These are phyloP conservation scores for Perkinsela sp. DNA, from an alignment of 208 protist genomes.

Conservation along the genomic window DNA sequence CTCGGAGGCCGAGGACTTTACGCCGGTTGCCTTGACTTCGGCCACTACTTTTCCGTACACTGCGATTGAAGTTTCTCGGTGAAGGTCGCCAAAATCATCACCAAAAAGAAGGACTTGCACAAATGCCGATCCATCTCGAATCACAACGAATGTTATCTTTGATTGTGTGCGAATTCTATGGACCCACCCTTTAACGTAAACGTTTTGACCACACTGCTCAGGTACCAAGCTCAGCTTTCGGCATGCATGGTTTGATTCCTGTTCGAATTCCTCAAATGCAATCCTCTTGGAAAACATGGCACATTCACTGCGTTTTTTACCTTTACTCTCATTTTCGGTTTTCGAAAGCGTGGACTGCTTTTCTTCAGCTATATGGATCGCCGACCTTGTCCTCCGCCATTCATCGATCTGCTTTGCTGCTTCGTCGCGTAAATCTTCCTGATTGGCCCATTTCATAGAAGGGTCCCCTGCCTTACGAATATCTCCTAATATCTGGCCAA, in stretches of 20 bases:
- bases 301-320: background rate
- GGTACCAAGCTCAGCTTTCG: slow-evolving; percentile 1
- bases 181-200: slow-evolving; percentile 78
- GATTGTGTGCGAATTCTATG: slow-evolving; percentile 71
- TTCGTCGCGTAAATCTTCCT: background rate
- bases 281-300: background rate
- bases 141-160: slow-evolving; percentile 77
- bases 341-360: background rate
- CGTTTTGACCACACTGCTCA: slow-evolving; percentile 8
- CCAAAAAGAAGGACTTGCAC: slow-evolving; percentile 74
- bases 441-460: slow-evolving; percentile 1
- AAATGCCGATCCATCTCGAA: slow-evolving; percentile 81
- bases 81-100: slow-evolving; percentile 26
- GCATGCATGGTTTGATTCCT: background rate
- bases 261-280: background rate
- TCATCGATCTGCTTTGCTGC: slow-evolving; percentile 1
- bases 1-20: slow-evolving; percentile 2
- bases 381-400: no score
- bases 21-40: slow-evolving; percentile 44
- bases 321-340: background rate
- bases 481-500: background rate
- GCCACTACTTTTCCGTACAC: slow-evolving; percentile 26
- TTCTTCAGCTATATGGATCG: background rate
- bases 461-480: background rate
- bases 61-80: slow-evolving; percentile 47